Percentiles rank a stretch among this genome's conserved stretches.
These are phyloP conservation scores for Phytophthora cactorum DNA, from an alignment of 352 stramenopile genomes.

Conservation along the genomic window DNA sequence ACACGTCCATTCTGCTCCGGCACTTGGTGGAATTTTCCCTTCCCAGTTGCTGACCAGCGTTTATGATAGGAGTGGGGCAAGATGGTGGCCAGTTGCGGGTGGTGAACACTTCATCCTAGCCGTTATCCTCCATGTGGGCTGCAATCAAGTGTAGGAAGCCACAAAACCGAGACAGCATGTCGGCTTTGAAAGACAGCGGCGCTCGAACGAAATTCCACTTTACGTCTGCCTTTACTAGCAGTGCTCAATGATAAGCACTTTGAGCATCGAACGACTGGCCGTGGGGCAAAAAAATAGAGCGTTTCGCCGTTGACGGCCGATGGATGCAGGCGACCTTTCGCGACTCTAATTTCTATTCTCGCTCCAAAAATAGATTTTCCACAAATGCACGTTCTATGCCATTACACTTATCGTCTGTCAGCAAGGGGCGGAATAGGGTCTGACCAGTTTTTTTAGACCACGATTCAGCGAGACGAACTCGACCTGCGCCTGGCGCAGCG, in stretches of 20 bases:
- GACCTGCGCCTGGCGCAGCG: background rate
- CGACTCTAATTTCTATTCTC: conserved; percentile 2
- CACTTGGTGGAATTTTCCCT: background rate
- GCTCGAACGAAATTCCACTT: conserved; percentile 16
- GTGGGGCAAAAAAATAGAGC: conserved; percentile 4
- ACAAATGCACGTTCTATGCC: conserved; percentile 1
- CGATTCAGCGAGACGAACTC: conserved; percentile 3
- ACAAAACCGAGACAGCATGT: conserved; percentile 16
- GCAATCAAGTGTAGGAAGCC: conserved; percentile 16
- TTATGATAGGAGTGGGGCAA: conserved; percentile 14
- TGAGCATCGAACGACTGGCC: background rate
- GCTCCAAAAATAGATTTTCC: conserved; percentile 18
- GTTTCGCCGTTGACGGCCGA: background rate
- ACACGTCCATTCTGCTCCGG: background rate
- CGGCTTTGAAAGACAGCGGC: background rate
- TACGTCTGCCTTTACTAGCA: background rate
- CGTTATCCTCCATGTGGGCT: conserved; percentile 18
- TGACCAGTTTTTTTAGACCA: conserved; percentile 4
- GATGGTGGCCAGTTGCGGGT: conserved; percentile 7
- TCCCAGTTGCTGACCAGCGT: background rate
- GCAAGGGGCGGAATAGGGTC: conserved; percentile 7
- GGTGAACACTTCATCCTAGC: background rate
- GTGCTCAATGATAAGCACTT: background rate
- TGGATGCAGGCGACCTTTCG: conserved; percentile 11
- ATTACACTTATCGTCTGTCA: conserved; percentile 13